These are phyloP conservation scores for Pythium phragmiticola DNA, from an alignment of 352 stramenopile genomes.

Conservation along the genomic window DNA sequence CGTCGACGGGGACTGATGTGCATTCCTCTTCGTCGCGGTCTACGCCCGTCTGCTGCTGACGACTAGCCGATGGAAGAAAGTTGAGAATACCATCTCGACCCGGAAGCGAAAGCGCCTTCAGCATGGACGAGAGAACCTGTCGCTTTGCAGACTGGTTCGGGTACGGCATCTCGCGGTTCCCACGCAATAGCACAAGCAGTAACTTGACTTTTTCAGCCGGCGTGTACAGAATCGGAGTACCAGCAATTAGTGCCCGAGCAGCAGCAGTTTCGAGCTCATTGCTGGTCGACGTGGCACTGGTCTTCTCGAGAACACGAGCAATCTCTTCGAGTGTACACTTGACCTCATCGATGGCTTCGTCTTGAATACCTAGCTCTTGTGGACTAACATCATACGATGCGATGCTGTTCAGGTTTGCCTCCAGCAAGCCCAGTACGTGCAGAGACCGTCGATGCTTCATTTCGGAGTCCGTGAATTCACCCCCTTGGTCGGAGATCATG, in stretches of 20 bases:
- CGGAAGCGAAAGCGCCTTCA: constrained; percentile 53
- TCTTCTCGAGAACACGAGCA: constrained; percentile 20
- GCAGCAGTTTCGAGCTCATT: constrained; percentile 49
- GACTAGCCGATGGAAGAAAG: constrained; percentile 39
- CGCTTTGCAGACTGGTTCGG: constrained; percentile 37
- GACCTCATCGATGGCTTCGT: constrained; percentile 35
- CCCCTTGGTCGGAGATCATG: constrained; percentile 30
- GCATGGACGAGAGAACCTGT: constrained; percentile 55
- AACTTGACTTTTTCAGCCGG: constrained; percentile 64
- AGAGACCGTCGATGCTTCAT: constrained; percentile 8
- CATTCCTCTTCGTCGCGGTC: constrained; percentile 11
- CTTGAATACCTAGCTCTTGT: constrained; percentile 39
- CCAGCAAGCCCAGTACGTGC: constrained; percentile 44
- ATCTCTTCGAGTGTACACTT: constrained; percentile 52
- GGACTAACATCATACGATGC: constrained; percentile 47
- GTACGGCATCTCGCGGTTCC: constrained; percentile 37
- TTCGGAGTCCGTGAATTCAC: not conserved
- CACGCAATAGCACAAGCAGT: constrained; percentile 58
- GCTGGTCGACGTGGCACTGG: constrained; percentile 2
- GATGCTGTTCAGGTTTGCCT: constrained; percentile 68
- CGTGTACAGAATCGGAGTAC: constrained; percentile 65
- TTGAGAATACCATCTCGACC: constrained; percentile 66
- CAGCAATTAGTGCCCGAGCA: constrained; percentile 61
- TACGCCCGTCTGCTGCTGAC: constrained; percentile 15
- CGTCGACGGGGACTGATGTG: constrained; percentile 8